Evolutionary conservation across 805 yeast genomes (phyloP).

Genomic region (Pichia rugopelliculosa): DNA sequence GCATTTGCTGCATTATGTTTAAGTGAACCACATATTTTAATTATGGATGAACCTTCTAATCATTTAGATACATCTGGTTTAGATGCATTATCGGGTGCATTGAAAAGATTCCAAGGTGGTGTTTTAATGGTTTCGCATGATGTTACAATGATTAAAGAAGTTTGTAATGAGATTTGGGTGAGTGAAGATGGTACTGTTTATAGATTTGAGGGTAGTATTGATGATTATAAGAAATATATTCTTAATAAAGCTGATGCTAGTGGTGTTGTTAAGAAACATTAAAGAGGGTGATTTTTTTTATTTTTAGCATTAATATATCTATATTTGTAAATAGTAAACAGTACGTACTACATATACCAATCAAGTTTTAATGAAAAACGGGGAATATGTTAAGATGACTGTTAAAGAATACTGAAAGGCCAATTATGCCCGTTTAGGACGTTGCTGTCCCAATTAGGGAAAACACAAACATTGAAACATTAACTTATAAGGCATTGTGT

Average conservation of each 20-base stretch:
- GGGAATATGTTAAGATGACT: too few species aligned
- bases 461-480: too few species aligned
- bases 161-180: conserved; percentile 93
- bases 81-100: conserved; percentile 89
- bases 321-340: too few species aligned
- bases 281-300: conserved; percentile 1
- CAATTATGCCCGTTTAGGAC: too few species aligned
- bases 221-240: conserved; percentile 85
- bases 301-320: too few species aligned
- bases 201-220: conserved; percentile 74
- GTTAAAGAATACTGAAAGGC: too few species aligned
- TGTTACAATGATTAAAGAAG: conserved; percentile 80
- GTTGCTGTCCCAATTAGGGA: too few species aligned
- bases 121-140: conserved; percentile 97
- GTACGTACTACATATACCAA: too few species aligned
- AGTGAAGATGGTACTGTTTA: conserved; percentile 78
- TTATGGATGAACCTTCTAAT: conserved; percentile 96
- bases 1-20: conserved; percentile 95
- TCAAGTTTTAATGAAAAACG: too few species aligned
- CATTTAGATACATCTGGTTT: conserved; percentile 97
- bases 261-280: conserved; percentile 91
- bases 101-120: conserved; percentile 87
- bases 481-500: too few species aligned
- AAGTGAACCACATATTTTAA: conserved; percentile 81
- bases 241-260: conserved; percentile 66